Percentiles rank a stretch among this genome's conserved stretches.
phyloP scores from a whole-genome alignment of 2,329 filamentous ascomycete genomes.

The Claviceps fusiformis region DNA sequence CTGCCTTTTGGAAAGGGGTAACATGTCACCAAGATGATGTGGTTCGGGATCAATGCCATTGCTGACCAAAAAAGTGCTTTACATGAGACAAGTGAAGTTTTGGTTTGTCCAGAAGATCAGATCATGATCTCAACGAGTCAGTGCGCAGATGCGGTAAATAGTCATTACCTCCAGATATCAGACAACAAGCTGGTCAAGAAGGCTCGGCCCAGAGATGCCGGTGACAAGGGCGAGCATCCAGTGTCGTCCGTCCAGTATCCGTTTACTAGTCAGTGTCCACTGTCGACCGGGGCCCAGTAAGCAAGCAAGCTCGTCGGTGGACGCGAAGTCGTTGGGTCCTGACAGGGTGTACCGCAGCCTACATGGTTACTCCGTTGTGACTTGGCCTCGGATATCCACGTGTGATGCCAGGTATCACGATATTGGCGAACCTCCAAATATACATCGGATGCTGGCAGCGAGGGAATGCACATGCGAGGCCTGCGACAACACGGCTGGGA shows the following conservation, averaged over 20 bases:
- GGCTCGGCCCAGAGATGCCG: too few species aligned
- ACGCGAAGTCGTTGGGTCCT: background rate
- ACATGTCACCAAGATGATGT: background rate
- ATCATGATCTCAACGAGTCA: slow-evolving; percentile 1
- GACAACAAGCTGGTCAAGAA: too few species aligned
- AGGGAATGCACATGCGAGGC: background rate
- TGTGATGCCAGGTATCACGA: background rate
- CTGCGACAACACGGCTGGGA: background rate
- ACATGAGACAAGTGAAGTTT: background rate
- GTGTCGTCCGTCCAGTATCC: too few species aligned
- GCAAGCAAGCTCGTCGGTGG: background rate
- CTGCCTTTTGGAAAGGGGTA: background rate
- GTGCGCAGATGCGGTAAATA: background rate
- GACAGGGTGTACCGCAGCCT: background rate
- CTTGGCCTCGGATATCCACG: background rate
- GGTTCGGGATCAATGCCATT: too few species aligned
- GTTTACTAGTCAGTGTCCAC: too few species aligned
- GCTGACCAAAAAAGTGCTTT: too few species aligned
- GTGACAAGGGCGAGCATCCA: too few species aligned
- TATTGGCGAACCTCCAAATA: background rate
- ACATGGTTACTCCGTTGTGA: background rate
- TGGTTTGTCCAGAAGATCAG: background rate
- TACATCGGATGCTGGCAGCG: background rate
- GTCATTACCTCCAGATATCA: background rate
- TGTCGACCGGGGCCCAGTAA: too few species aligned